Base-by-base conservation (phyloP, 169 alveolate species). In the Cryptosporidium bovis region DNA sequence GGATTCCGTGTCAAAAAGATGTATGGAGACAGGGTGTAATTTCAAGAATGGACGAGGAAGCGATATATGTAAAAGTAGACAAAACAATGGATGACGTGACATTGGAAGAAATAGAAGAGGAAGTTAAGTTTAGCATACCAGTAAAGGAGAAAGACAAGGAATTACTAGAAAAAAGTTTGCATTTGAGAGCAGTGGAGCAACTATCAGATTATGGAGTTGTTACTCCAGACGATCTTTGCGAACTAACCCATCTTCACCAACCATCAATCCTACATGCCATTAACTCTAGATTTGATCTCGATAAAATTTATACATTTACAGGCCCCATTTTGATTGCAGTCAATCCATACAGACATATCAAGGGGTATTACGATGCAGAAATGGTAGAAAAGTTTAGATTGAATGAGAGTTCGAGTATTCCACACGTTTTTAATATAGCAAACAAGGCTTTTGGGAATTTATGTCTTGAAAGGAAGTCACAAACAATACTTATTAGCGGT, bases 271-370 rank as follows among this genome's bases (percentile, higher is more conserved):
- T 98, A 12, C 98, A 97, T 77, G 96, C 97, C 34, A 90, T 97
- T 62, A 92, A 97, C 77, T 82, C 91, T 34, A 94, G 99, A 48
- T 97, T 95, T 83, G 94, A 93, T 18, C 90, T 92, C 20, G 98
- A 97, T 69, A 83, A 93, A 62, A 97, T 98, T 46, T 98, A 97
- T 85, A 97, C 99, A n/a, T 93, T 96, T 56, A 97, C 99, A 2
- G 99, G 99, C 46, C 98, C 99, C 51, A 97, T 97, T 60, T 94
- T 98, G 64, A 95, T 98, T 29, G 98, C 99, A 58, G 97, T 98
- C 15, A 98, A 98, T 82, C 99, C 99, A 4, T 98, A 96, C 91
- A 95, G 96, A 62, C 60, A 62, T 4, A 90, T 93, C 33, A 93
- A 92, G 1, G 83, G 90, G 5, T 69, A 69, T 24, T 89, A 90